Conservation (phyloP, 139 green algal genomes). For the Coccomyxa sp. region DNA sequence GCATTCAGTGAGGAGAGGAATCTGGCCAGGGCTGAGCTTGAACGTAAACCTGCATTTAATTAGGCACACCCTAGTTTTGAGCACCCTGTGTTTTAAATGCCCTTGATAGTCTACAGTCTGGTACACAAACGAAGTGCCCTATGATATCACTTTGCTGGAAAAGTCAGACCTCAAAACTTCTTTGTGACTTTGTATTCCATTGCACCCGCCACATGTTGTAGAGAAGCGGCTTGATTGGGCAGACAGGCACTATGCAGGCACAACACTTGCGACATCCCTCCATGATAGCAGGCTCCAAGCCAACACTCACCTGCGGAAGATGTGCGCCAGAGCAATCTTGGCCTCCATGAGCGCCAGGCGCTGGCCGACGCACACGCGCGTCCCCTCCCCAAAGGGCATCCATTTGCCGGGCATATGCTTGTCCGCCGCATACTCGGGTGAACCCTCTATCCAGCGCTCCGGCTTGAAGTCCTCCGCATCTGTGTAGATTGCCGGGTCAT, state of each 20-base stretch:
- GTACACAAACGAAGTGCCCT: not conserved
- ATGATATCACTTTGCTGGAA: not conserved
- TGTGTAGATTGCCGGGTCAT: not conserved
- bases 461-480: not conserved
- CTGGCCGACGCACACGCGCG: not conserved
- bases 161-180: not conserved
- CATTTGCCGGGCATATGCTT: not conserved
- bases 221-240: not conserved
- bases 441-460: not conserved
- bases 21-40: not conserved
- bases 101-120: too few relatives aligned
- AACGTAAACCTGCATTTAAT: constrained; percentile 3
- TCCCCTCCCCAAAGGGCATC: constrained; percentile 1
- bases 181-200: not conserved
- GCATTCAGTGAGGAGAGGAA: not conserved
- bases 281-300: not conserved
- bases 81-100: too few relatives aligned
- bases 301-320: not conserved
- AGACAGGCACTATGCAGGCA: not conserved
- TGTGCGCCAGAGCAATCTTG: not conserved
- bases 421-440: not conserved
- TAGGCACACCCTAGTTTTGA: not conserved
- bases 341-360: not conserved
- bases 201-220: not conserved
- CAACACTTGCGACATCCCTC: not conserved